Percentiles rank a stretch among this genome's conserved stretches.
Evolutionary conservation across 1,139 yeast species (phyloP).

Genomic region (Suhomyces panamericanus): DNA sequence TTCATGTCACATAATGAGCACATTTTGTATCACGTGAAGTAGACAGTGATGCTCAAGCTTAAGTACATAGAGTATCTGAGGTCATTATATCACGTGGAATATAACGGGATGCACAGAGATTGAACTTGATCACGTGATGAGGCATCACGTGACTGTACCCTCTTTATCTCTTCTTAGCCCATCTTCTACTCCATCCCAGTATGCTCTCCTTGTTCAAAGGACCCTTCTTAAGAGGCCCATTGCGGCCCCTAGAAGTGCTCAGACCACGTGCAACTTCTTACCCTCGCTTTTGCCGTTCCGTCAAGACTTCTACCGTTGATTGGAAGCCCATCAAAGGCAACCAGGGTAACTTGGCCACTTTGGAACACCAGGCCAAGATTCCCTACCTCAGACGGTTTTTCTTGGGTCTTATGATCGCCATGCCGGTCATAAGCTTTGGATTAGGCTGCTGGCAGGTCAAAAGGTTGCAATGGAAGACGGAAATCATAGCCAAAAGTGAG

Average conservation of each 20-base stretch:
- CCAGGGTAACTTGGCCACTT: constrained; percentile 45
- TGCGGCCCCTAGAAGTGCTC: neutral
- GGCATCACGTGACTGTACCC: neutral
- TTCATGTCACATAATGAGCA: too few relatives aligned
- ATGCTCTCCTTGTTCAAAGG: neutral
- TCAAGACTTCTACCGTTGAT: constrained; percentile 73
- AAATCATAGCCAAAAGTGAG: constrained; percentile 78
- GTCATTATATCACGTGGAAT: too few relatives aligned
- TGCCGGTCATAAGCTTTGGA: constrained; percentile 85
- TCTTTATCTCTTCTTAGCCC: neutral
- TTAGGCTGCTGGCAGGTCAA: constrained; percentile 94
- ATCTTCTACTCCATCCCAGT: neutral
- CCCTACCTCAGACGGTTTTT: constrained; percentile 50
- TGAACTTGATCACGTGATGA: neutral
- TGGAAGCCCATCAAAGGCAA: constrained; percentile 76
- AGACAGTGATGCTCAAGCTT: too few relatives aligned
- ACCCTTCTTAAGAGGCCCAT: neutral
- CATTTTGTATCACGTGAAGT: too few relatives aligned
- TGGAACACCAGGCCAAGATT: constrained; percentile 40
- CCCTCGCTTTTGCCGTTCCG: constrained; percentile 12
- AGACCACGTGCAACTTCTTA: neutral
- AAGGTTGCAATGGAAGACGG: constrained; percentile 86
- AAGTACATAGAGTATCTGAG: too few relatives aligned
- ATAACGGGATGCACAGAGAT: too few relatives aligned
- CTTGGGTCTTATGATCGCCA: constrained; percentile 64